Evolutionary conservation across 208 protist genomes (phyloP).

Genomic region (Porcisia deanei): DNA sequence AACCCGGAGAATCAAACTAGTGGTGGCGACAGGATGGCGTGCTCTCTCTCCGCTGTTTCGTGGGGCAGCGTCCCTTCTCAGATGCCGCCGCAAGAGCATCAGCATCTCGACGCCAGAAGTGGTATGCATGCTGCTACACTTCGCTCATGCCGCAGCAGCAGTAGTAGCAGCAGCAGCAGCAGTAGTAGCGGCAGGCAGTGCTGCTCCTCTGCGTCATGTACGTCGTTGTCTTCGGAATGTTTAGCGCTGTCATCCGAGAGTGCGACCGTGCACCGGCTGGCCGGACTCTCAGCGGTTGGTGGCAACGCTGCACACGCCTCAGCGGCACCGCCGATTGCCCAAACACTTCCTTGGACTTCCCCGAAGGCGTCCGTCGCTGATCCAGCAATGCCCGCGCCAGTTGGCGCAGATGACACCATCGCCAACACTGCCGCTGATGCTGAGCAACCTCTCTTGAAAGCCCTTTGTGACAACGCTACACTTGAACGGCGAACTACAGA

Average conservation of each 20-base stretch:
- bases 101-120: not conserved
- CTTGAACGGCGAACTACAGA: not conserved
- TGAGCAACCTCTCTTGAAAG: not conserved
- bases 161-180: constrained; percentile 8
- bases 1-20: not conserved
- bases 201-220: not conserved
- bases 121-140: not conserved
- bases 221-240: not conserved
- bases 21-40: constrained; percentile 3
- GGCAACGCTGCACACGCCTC: not conserved
- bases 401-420: not conserved
- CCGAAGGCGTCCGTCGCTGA: not conserved
- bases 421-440: not conserved
- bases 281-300: not conserved
- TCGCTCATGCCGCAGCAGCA: constrained; percentile 9
- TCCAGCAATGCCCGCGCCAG: not conserved
- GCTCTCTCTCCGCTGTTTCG: not conserved
- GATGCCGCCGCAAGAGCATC: not conserved
- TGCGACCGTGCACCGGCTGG: not conserved
- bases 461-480: not conserved
- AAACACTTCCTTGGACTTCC: not conserved
- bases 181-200: not conserved
- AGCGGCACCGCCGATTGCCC: not conserved
- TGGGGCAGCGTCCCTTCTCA: not conserved
- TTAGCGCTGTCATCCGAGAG: not conserved